A percentile compares a stretch with the other conserved stretches of the same genome.
Evolutionary conservation across 2,329 filamentous ascomycete species (phyloP).

Genomic region (Hypoxylon sp.): DNA sequence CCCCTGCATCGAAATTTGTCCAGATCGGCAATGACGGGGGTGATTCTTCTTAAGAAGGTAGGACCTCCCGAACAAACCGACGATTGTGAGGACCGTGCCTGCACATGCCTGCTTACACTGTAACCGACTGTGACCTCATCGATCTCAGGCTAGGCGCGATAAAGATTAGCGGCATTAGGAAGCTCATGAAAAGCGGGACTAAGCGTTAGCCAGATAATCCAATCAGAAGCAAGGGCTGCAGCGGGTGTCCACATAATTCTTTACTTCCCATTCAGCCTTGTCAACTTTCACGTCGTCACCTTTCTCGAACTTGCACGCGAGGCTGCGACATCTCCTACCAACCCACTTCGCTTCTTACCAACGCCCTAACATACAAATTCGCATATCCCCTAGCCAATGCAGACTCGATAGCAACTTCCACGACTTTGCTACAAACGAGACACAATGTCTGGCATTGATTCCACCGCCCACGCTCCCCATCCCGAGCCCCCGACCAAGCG

Average conservation of each 20-base stretch:
- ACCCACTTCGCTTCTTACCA: neutral
- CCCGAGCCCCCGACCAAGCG: conserved; percentile 57
- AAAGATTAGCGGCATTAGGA: conserved; percentile 24
- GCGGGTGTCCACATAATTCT: conserved; percentile 26
- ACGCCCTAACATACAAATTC: neutral
- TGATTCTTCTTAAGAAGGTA: conserved; percentile 19
- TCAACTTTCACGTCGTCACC: conserved; percentile 16
- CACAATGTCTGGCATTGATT: conserved; percentile 50
- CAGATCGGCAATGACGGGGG: conserved; percentile 30
- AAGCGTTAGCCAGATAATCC: conserved; percentile 2
- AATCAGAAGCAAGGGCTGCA: conserved; percentile 16
- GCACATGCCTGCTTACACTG: conserved; percentile 8
- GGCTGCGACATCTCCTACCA: conserved; percentile 32
- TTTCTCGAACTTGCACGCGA: conserved; percentile 25
- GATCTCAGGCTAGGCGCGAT: conserved; percentile 22
- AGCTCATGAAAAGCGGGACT: neutral
- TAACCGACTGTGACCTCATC: conserved; percentile 9
- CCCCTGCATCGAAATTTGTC: conserved; percentile 32
- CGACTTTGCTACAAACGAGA: conserved; percentile 1
- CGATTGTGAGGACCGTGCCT: neutral
- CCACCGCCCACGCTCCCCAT: conserved; percentile 40
- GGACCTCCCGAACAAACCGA: conserved; percentile 20
- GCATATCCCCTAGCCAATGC: neutral
- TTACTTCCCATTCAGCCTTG: conserved; percentile 33
- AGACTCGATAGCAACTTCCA: conserved; percentile 8